Evolutionary conservation across 2,329 filamentous ascomycete species (phyloP).

Genomic region (Parafenestella ontariensis): DNA sequence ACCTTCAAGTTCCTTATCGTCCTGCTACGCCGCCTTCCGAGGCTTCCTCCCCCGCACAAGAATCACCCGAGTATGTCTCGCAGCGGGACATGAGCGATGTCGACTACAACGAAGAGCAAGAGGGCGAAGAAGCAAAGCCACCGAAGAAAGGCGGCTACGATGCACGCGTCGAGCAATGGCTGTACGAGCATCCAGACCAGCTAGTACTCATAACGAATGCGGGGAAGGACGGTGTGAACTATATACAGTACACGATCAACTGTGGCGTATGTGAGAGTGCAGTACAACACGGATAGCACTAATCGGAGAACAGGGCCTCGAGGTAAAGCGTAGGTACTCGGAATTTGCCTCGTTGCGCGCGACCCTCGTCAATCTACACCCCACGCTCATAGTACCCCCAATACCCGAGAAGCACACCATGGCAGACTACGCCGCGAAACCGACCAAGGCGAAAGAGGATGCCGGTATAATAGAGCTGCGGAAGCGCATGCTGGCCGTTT

Average conservation of each 20-base stretch:
- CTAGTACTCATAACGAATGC: slow-evolving; percentile 93
- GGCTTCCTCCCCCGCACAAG: slow-evolving; percentile 72
- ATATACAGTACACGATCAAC: slow-evolving; percentile 95
- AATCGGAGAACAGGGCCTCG: slow-evolving; percentile 73
- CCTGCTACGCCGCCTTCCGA: slow-evolving; percentile 72
- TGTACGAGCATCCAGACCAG: slow-evolving; percentile 91
- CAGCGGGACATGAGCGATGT: slow-evolving; percentile 66
- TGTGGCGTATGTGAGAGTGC: slow-evolving; percentile 73
- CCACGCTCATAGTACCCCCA: slow-evolving; percentile 92
- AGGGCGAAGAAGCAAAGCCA: slow-evolving; percentile 47
- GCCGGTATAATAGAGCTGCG: slow-evolving; percentile 94
- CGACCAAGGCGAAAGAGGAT: slow-evolving; percentile 97
- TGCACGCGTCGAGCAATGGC: slow-evolving; percentile 94
- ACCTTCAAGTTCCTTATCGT: slow-evolving; percentile 54
- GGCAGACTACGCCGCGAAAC: slow-evolving; percentile 97
- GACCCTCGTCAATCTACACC: slow-evolving; percentile 88
- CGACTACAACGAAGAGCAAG: slow-evolving; percentile 61
- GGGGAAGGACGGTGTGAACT: slow-evolving; percentile 91
- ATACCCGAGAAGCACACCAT: slow-evolving; percentile 99
- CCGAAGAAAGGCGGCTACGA: slow-evolving; percentile 87
- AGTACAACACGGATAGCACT: slow-evolving; percentile 10
- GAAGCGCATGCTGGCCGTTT: slow-evolving; percentile 96
- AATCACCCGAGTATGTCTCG: slow-evolving; percentile 65
- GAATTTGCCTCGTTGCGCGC: slow-evolving; percentile 92
- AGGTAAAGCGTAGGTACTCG: slow-evolving; percentile 93